These are phyloP conservation scores for Urochloa ruziziensis DNA, from an alignment of 176 grass and related monocot species.

Conservation along the genomic window DNA sequence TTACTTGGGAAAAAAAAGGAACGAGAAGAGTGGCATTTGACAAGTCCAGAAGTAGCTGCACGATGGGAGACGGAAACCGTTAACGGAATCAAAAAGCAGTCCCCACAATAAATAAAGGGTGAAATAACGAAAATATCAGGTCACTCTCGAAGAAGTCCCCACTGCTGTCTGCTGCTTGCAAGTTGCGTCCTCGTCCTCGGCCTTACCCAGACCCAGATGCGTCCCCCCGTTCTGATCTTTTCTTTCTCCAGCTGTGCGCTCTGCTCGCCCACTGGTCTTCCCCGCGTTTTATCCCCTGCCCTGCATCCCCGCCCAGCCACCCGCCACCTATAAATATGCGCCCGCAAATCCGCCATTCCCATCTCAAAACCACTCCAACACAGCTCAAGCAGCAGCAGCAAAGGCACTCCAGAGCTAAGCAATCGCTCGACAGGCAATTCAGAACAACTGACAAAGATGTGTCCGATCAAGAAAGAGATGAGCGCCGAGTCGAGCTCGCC, in stretches of 20 bases:
- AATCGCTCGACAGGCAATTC: not conserved
- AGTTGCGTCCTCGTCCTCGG: not conserved
- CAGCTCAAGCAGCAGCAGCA: not conserved
- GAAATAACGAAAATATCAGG: slow-evolving; percentile 14
- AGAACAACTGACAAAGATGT: not conserved
- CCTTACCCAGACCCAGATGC: not conserved
- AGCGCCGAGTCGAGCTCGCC: not conserved
- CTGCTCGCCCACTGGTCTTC: not conserved
- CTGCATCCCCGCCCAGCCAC: not conserved
- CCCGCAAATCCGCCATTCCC: not conserved
- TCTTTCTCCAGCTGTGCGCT: slow-evolving; percentile 12
- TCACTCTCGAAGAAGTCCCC: not conserved
- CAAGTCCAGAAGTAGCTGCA: not conserved
- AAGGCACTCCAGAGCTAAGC: not conserved
- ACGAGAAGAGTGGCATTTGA: not conserved
- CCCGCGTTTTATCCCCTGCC: slow-evolving; percentile 11
- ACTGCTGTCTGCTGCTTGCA: not conserved
- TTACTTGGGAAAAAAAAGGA: not conserved
- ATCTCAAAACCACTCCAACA: not conserved
- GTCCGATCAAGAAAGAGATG: slow-evolving; percentile 39
- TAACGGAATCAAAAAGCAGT: not conserved
- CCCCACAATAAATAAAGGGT: not conserved
- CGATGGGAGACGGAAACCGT: not conserved
- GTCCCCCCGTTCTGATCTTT: not conserved
- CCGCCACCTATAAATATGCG: slow-evolving; percentile 39